Percentiles rank a stretch among this genome's conserved stretches.
Evolutionary conservation across 768 basidiomycete genomes (phyloP).

Genomic region (Lyophyllum decastes): DNA sequence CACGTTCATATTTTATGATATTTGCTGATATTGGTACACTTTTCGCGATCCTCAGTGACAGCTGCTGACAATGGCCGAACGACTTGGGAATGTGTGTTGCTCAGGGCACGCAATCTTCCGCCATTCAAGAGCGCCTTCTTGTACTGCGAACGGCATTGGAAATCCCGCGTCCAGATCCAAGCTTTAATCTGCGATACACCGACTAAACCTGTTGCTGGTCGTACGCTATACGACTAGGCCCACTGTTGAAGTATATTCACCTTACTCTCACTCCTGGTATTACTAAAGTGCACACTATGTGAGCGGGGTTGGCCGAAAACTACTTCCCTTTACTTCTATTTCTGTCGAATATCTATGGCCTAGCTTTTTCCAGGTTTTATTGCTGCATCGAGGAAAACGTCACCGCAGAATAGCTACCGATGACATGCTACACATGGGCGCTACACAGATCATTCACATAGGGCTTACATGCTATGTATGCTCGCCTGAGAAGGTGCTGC

Average conservation of each 20-base stretch:
- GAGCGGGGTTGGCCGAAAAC: not conserved
- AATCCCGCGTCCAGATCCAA: not conserved
- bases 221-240: not conserved
- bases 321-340: not conserved
- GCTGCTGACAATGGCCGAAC: no score
- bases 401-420: not conserved
- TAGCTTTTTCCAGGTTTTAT: not conserved
- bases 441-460: not conserved
- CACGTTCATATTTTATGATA: no score
- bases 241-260: not conserved
- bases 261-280: not conserved
- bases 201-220: not conserved
- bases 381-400: not conserved
- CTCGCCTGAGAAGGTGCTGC: not conserved
- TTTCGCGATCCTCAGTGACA: no score
- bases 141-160: no score
- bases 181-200: not conserved
- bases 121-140: no score
- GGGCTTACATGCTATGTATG: not conserved
- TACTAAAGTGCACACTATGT: not conserved
- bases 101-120: no score
- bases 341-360: not conserved
- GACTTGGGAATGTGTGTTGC: no score
- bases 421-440: no score
- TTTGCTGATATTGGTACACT: no score